These are phyloP conservation scores for Testicularia cyperi DNA, from an alignment of 1,284 basidiomycete species.

Conservation along the genomic window DNA sequence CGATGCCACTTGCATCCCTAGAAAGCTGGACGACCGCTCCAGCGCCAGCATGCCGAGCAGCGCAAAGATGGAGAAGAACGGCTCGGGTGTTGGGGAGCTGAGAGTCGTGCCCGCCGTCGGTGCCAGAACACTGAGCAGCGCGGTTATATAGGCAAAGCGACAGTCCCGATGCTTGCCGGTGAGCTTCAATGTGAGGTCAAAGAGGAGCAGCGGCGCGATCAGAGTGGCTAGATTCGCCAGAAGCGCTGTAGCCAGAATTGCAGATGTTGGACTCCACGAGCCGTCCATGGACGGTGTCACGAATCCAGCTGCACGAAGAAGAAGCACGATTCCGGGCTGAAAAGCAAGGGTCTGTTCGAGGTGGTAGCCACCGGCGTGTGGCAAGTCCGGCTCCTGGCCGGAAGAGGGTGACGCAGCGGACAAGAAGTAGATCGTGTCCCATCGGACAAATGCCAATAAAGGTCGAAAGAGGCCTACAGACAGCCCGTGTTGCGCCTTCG, in stretches of 20 bases:
- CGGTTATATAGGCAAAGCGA: slow-evolving; percentile 68
- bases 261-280: slow-evolving; percentile 30
- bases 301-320: slow-evolving; percentile 31
- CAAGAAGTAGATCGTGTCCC: slow-evolving; percentile 84
- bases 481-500: background rate
- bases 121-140: slow-evolving; percentile 74
- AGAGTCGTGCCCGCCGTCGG: slow-evolving; percentile 74
- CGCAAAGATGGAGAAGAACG: slow-evolving; percentile 74
- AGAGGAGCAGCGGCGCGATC: slow-evolving; percentile 66
- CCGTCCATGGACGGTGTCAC: slow-evolving; percentile 11
- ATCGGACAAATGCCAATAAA: slow-evolving; percentile 66
- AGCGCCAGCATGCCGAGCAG: slow-evolving; percentile 28
- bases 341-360: slow-evolving; percentile 89
- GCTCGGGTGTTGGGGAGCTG: slow-evolving; percentile 75
- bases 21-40: background rate
- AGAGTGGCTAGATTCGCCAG: slow-evolving; percentile 56
- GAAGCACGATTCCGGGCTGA: slow-evolving; percentile 67
- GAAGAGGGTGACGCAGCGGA: slow-evolving; percentile 21
- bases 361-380: slow-evolving; percentile 63
- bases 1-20: slow-evolving; percentile 67
- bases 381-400: background rate
- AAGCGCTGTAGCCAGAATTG: slow-evolving; percentile 21
- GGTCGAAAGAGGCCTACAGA: slow-evolving; percentile 3
- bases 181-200: slow-evolving; percentile 54
- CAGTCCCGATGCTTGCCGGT: slow-evolving; percentile 62